A percentile compares a stretch with the other conserved stretches of the same genome.
Evolutionary conservation across 2,329 filamentous ascomycete species (phyloP).

Genomic region (Aspergillus tanneri): DNA sequence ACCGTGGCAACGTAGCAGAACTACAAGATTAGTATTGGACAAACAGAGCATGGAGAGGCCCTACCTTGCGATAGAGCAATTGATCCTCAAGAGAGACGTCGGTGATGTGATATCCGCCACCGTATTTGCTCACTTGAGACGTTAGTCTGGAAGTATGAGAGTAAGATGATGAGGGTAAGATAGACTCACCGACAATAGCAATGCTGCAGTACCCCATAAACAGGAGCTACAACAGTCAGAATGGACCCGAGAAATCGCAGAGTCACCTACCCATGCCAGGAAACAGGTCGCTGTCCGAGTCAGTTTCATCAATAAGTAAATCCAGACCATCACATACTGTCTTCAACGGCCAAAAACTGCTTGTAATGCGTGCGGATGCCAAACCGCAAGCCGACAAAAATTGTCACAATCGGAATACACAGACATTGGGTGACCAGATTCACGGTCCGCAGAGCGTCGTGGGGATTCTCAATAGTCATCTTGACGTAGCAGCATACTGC

Average conservation of each 20-base stretch:
- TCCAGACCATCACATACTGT: slow-evolving; percentile 29
- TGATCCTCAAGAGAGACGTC: slow-evolving; percentile 24
- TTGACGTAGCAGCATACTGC: slow-evolving; percentile 6
- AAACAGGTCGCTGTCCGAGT: slow-evolving; percentile 16
- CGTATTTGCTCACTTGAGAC: slow-evolving; percentile 31
- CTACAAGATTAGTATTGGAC: slow-evolving; percentile 2
- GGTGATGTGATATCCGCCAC: slow-evolving; percentile 36
- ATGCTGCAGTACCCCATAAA: slow-evolving; percentile 38
- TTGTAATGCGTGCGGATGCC: slow-evolving; percentile 33
- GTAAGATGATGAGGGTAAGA: not conserved
- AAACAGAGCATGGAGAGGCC: not conserved
- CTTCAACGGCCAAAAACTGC: slow-evolving; percentile 33
- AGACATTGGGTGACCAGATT: slow-evolving; percentile 39
- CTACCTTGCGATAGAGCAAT: slow-evolving; percentile 30
- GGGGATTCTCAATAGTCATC: slow-evolving; percentile 24
- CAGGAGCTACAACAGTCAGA: slow-evolving; percentile 18
- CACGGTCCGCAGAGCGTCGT: slow-evolving; percentile 31
- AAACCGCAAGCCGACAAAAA: slow-evolving; percentile 34
- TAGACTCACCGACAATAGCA: slow-evolving; percentile 26
- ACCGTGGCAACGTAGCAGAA: slow-evolving; percentile 41
- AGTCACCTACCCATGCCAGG: slow-evolving; percentile 22
- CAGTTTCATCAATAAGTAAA: slow-evolving; percentile 3
- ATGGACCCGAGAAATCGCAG: not conserved
- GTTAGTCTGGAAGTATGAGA: not conserved
- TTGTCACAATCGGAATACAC: slow-evolving; percentile 35